Base-by-base conservation (phyloP, 495 filamentous ascomycete genomes). In the Neurospora tetrasperma region DNA sequence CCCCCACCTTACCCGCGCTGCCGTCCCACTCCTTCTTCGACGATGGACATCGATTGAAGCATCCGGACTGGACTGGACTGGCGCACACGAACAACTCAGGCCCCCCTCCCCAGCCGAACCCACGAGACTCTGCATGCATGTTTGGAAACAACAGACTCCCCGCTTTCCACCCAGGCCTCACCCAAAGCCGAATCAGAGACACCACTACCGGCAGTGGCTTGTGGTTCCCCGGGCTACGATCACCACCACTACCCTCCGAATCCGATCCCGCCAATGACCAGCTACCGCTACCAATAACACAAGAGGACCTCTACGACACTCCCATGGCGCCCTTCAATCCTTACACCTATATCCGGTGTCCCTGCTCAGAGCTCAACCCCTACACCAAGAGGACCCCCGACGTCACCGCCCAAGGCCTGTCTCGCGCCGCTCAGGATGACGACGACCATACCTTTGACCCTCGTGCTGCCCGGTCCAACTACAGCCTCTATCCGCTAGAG, bases 311-410 rank as follows among this genome's bases (percentile, higher is more conserved):
- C 31, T 66, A 35, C 27, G 27, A 66, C 6, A 66, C 54, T 66
- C 54, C 72, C 14, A 96, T 95, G 93, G 88, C 91, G 39, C 87
- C 89, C 42, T 86, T 89, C 41, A 94, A 91, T 76, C 96, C 96
- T 16, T 97, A 96, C 83, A 93, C 92, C 43, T 94, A 92, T 82
- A 93, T 98, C 77, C 91, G 93, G 75, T 99, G 96, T 79, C 93
- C 95, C 62, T 99, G 96, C 82, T 89, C 90, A 71, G 91, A 96
- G 69, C 27, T 66, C 54, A 66, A 66, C 54, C 54, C 54, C 27
- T 66, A 66, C 54, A 31, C 54, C 35, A 66, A 66, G 27, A 66
- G 54, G 27, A 66, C 54, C 35, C 54, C 54, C 27, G 54, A 66
- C 18, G 54, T 66, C 54, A 66, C 54, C 27, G 54, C 54, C 27